phyloP scores from a whole-genome alignment of 2,329 filamentous ascomycete species.

The Calycina herbarum region DNA sequence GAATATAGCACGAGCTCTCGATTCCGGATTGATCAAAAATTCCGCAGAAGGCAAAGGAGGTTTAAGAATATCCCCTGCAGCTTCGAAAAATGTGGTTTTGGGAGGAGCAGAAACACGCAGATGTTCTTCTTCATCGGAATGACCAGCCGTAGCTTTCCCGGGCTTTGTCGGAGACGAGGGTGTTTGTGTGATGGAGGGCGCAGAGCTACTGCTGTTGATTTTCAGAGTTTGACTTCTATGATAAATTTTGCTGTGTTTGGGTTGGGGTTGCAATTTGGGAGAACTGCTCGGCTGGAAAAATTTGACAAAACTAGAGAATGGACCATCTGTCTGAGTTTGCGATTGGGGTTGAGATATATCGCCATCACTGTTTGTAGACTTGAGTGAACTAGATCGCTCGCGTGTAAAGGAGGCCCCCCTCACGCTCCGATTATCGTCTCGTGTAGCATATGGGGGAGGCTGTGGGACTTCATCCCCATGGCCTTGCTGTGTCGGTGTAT shows the following conservation, averaged over 20 bases:
- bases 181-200: slow-evolving; percentile 13
- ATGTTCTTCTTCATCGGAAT: slow-evolving; percentile 44
- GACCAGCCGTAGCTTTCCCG: slow-evolving; percentile 35
- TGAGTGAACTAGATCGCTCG: slow-evolving; percentile 22
- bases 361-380: slow-evolving; percentile 21
- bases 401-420: slow-evolving; percentile 43
- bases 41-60: slow-evolving; percentile 80
- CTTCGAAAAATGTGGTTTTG: slow-evolving; percentile 90
- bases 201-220: slow-evolving; percentile 39
- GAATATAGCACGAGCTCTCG: slow-evolving; percentile 86
- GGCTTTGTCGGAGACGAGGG: slow-evolving; percentile 27
- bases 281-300: slow-evolving; percentile 66
- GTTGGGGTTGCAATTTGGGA: slow-evolving; percentile 46
- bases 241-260: slow-evolving; percentile 70
- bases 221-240: slow-evolving; percentile 74
- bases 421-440: slow-evolving; percentile 64
- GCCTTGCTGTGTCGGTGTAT: slow-evolving; percentile 45
- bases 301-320: slow-evolving; percentile 59
- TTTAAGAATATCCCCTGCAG: slow-evolving; percentile 87
- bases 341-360: slow-evolving; percentile 19
- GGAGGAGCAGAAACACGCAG: slow-evolving; percentile 69
- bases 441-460: slow-evolving; percentile 63
- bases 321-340: slow-evolving; percentile 46
- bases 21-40: slow-evolving; percentile 81
- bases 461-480: slow-evolving; percentile 63